Base-by-base conservation (phyloP, 805 yeast genomes). In the Saccharomycopsis oosterbeekiorum region DNA sequence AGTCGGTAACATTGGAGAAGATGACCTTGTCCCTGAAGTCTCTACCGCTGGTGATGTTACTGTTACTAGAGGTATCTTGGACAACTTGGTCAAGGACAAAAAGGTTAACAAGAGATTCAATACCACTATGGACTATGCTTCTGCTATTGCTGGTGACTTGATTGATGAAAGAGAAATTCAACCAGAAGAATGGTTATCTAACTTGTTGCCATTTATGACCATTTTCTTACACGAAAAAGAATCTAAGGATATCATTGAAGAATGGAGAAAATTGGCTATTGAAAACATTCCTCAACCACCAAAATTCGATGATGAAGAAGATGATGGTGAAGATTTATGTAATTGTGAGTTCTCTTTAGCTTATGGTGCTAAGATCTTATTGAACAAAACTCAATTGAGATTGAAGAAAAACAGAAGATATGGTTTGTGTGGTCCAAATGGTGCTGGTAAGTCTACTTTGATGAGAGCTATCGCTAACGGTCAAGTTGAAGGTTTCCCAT, bases 301-400 rank as follows among this genome's bases (percentile, higher is more conserved):
- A 74, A 79, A 85, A 74, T 91, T 91, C 79, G 98, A 93, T 80
- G 97, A 92, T 74, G 93, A 88, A 79, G 94, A 87, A 75, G 97
- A 91, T 75, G 98, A 94, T 76, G 99, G 98, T 82, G 98, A 94
- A 84, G 98, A 94, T 77, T 84, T 94, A 75, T 94, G 99, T 87
- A 94, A 94, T 96, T 93, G 98, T 88, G 99, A 94, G 86, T 94
- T 94, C 92, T 94, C 99, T 65, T 85, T 94, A 74, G 99, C 99
- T 78, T 94, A 94, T 80, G 99, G 99, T 93, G 99, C 99, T 75
- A 94, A 94, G 89, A 94, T 94, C 84, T 85, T 94, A 82, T 90
- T 94, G 80, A 94, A 94, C 93, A 93, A 94, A 82, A 94, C 99
- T 71, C 97, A 93, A 83, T 86, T 94, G 78, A 91, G 99, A 82